Evolutionary conservation across 495 filamentous ascomycete species (phyloP).

Genomic region (Daldinia bambusicola): DNA sequence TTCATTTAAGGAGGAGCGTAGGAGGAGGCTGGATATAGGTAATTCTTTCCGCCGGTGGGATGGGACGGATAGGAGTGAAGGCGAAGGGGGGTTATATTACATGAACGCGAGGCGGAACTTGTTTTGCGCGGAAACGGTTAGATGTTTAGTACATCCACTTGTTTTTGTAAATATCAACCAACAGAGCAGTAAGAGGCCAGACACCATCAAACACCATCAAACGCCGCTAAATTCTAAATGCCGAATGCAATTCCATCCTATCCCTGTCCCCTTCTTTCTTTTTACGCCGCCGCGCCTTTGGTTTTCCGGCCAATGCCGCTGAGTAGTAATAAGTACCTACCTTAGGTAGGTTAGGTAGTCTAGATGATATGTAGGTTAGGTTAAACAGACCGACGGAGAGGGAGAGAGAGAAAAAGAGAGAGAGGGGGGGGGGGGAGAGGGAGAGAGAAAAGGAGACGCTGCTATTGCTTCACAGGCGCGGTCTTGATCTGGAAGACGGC

Average conservation of each 20-base stretch:
- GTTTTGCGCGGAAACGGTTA: not conserved
- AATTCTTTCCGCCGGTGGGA: slow-evolving; percentile 7
- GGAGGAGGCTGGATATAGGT: slow-evolving; percentile 4
- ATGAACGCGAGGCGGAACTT: not conserved
- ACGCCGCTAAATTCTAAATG: slow-evolving; percentile 39
- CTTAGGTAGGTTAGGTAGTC: not conserved
- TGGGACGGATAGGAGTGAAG: not conserved
- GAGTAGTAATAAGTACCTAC: not conserved
- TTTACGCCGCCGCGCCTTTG: slow-evolving; percentile 24
- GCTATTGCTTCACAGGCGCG: slow-evolving; percentile 63
- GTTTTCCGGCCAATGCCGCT: not conserved
- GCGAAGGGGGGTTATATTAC: slow-evolving; percentile 16
- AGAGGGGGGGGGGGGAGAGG: no score
- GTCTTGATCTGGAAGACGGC: slow-evolving; percentile 98
- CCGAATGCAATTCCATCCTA: slow-evolving; percentile 7
- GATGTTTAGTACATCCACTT: slow-evolving; percentile 1
- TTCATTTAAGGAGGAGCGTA: slow-evolving; percentile 12
- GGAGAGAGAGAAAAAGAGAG: no score
- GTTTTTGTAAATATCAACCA: slow-evolving; percentile 23
- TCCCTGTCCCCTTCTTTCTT: not conserved
- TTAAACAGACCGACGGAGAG: no score
- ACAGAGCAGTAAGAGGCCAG: slow-evolving; percentile 15
- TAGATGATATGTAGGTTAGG: no score
- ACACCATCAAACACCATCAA: slow-evolving; percentile 10
- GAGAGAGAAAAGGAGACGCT: not conserved